Conservation (phyloP, 345 rosid genomes). For the Excoecaria agallocha region DNA sequence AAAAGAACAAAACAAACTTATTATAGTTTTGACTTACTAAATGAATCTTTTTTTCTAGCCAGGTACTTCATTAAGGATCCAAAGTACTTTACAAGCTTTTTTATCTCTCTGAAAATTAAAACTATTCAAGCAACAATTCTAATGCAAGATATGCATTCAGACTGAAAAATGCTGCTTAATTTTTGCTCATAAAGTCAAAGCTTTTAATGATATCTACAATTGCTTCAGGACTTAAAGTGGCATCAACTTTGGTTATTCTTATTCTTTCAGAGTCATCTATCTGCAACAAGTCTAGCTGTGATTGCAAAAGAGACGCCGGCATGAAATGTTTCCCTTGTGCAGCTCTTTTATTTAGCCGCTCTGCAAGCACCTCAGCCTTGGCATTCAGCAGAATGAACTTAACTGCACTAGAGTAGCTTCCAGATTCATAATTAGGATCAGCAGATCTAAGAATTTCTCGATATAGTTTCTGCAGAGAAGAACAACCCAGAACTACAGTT, state of each 20-base stretch:
- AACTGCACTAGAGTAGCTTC: constrained; percentile 41
- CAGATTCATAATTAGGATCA: constrained; percentile 44
- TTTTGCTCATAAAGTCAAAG: neutral
- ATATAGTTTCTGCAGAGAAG: constrained; percentile 61
- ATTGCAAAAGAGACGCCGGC: constrained; percentile 68
- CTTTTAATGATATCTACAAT: constrained; percentile 19
- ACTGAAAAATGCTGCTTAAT: no score
- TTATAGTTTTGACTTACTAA: no score
- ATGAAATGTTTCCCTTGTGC: constrained; percentile 74
- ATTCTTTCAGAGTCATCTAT: constrained; percentile 62
- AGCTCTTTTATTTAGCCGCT: constrained; percentile 55
- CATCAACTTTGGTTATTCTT: constrained; percentile 52
- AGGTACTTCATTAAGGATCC: no score
- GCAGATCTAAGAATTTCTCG: constrained; percentile 73
- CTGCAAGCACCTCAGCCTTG: constrained; percentile 47
- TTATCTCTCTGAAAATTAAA: no score
- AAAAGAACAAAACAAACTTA: no score
- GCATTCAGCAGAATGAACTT: constrained; percentile 64
- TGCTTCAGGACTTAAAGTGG: constrained; percentile 40
- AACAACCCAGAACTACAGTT: constrained; percentile 62
- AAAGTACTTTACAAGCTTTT: no score
- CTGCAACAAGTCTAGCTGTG: constrained; percentile 73
- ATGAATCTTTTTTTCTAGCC: no score
- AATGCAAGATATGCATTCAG: no score
- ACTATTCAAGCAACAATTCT: no score